Evolutionary conservation across 495 filamentous ascomycete genomes (phyloP).

Genomic region (Lentithecium fluviatile): DNA sequence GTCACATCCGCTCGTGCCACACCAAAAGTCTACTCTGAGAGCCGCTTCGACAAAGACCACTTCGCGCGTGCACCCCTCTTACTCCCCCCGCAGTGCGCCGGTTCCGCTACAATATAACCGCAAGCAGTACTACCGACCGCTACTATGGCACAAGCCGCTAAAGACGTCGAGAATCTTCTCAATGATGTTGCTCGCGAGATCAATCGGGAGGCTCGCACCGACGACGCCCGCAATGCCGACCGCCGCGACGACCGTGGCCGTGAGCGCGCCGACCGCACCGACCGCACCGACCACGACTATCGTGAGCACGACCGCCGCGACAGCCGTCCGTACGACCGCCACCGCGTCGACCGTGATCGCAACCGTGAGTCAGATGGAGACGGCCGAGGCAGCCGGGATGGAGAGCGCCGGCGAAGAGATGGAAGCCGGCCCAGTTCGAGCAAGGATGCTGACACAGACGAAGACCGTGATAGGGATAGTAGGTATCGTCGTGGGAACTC

Average conservation of each 20-base stretch:
- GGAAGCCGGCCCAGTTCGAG: conserved; percentile 11
- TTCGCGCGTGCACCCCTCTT: background rate
- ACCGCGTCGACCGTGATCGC: conserved; percentile 46
- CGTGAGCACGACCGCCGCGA: conserved; percentile 54
- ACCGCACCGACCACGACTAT: conserved; percentile 35
- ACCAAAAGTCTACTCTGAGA: background rate
- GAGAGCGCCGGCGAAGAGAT: conserved; percentile 53
- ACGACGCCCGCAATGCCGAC: background rate
- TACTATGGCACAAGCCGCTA: background rate
- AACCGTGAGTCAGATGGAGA: conserved; percentile 58
- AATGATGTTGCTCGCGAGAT: background rate
- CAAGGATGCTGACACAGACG: conserved; percentile 29
- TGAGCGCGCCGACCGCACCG: too few species aligned
- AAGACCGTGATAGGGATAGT: conserved; percentile 65
- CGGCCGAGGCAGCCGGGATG: conserved; percentile 77
- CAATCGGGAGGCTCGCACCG: background rate
- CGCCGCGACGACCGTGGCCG: background rate
- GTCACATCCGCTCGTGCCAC: conserved; percentile 1
- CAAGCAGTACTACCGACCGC: background rate
- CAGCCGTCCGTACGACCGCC: conserved; percentile 51
- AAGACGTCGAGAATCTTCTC: conserved; percentile 5
- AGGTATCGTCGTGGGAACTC: conserved; percentile 50
- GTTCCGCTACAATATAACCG: background rate
- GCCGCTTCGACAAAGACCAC: background rate
- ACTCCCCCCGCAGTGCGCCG: background rate